Conservation (phyloP, 345 rosid genomes). For the Sisymbrium irio region DNA sequence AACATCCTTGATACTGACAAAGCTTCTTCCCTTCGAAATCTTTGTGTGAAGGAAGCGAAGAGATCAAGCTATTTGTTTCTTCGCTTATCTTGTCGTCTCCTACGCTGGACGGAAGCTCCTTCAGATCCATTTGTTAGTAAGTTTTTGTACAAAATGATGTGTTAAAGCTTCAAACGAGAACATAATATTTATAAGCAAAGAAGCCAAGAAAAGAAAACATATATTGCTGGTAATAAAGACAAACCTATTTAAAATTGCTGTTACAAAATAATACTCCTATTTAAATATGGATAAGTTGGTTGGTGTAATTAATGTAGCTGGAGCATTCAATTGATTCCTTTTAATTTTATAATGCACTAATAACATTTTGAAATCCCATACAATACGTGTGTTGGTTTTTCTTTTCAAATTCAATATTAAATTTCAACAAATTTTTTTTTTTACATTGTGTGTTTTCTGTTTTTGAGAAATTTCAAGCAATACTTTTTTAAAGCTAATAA, state of each 20-base stretch:
- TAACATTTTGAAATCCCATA: too few relatives aligned
- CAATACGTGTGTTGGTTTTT: too few relatives aligned
- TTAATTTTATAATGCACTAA: too few relatives aligned
- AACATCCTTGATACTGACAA: slow-evolving; percentile 42
- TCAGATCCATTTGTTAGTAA: background rate
- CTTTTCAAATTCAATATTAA: too few relatives aligned
- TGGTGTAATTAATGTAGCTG: background rate
- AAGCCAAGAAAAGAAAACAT: background rate
- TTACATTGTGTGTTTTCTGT: too few relatives aligned
- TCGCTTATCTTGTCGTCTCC: background rate
- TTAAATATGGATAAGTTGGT: background rate
- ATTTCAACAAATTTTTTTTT: too few relatives aligned
- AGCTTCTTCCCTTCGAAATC: background rate
- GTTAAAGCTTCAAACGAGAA: background rate
- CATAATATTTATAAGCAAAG: background rate
- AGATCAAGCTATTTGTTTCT: slow-evolving; percentile 6
- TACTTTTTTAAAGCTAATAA: too few relatives aligned
- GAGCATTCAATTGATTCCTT: background rate
- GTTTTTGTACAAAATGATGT: background rate
- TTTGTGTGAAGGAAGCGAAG: slow-evolving; percentile 2
- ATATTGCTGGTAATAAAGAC: too few relatives aligned
- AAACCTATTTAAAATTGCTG: background rate
- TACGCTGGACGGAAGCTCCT: background rate
- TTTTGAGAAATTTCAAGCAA: too few relatives aligned
- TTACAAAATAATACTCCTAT: background rate